Evolutionary conservation across 257 asterid species (phyloP).

Genomic region (Salvia rosmarinus): DNA sequence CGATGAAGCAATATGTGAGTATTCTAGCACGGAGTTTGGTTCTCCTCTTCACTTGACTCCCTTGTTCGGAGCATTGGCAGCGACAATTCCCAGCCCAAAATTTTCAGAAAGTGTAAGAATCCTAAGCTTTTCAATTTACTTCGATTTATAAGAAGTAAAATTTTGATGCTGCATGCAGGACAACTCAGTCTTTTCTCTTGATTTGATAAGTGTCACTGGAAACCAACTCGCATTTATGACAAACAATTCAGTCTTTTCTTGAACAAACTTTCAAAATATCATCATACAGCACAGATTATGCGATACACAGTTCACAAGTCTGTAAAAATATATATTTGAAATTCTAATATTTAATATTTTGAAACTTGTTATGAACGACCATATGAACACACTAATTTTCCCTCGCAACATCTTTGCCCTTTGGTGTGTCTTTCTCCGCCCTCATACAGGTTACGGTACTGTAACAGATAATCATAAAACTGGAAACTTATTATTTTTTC

Average conservation of each 20-base stretch:
- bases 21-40: slow-evolving; percentile 55
- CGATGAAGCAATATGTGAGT: slow-evolving; percentile 48
- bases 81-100: slow-evolving; percentile 89
- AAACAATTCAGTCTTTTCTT: background rate
- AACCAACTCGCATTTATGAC: background rate
- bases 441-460: background rate
- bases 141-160: background rate
- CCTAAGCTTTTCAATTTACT: slow-evolving; percentile 24
- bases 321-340: background rate
- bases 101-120: slow-evolving; percentile 96
- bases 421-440: background rate
- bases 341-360: background rate
- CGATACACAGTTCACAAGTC: background rate
- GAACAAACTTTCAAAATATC: background rate
- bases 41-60: slow-evolving; percentile 94
- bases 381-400: slow-evolving; percentile 2
- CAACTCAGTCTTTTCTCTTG: background rate
- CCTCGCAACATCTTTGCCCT: background rate
- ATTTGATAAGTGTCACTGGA: background rate
- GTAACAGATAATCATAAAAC: background rate
- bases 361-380: slow-evolving; percentile 13
- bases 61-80: slow-evolving; percentile 88
- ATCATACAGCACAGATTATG: background rate
- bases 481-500: background rate
- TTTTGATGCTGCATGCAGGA: background rate